phyloP scores from a whole-genome alignment of 805 yeast genomes.

The Brettanomyces sp. region DNA sequence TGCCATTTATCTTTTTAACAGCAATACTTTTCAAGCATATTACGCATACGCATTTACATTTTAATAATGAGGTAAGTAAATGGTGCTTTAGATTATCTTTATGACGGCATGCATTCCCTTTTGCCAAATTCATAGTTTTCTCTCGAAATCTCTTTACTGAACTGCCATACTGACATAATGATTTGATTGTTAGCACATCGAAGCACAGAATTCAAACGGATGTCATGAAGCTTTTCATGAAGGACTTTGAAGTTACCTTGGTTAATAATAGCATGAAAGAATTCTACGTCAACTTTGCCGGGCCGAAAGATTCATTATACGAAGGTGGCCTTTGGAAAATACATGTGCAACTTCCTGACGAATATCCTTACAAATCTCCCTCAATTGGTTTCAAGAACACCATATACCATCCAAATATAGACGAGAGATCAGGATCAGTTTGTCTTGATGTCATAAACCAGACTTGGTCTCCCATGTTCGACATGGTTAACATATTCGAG shows the following conservation, averaged over 20 bases:
- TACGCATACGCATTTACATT: no score
- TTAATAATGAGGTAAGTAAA: no score
- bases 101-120: no score
- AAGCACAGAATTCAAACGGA: constrained; percentile 85
- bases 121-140: no score
- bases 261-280: constrained; percentile 82
- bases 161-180: no score
- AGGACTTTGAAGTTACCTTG: constrained; percentile 80
- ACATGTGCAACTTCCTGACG: constrained; percentile 90
- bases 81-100: no score
- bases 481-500: constrained; percentile 81
- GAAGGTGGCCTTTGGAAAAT: constrained; percentile 85
- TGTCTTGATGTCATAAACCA: constrained; percentile 95
- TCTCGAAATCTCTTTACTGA: no score
- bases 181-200: constrained; percentile 36
- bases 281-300: constrained; percentile 74
- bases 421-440: constrained; percentile 81
- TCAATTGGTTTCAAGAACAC: constrained; percentile 89
- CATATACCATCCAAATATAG: constrained; percentile 93
- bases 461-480: constrained; percentile 98
- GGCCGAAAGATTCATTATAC: constrained; percentile 83
- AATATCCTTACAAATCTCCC: constrained; percentile 92
- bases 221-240: constrained; percentile 92
- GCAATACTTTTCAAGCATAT: no score
- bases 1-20: no score